A percentile compares a stretch with the other conserved stretches of the same genome.
phyloP scores from a whole-genome alignment of 2,329 filamentous ascomycete species.

The Paramyrothecium sp. region DNA sequence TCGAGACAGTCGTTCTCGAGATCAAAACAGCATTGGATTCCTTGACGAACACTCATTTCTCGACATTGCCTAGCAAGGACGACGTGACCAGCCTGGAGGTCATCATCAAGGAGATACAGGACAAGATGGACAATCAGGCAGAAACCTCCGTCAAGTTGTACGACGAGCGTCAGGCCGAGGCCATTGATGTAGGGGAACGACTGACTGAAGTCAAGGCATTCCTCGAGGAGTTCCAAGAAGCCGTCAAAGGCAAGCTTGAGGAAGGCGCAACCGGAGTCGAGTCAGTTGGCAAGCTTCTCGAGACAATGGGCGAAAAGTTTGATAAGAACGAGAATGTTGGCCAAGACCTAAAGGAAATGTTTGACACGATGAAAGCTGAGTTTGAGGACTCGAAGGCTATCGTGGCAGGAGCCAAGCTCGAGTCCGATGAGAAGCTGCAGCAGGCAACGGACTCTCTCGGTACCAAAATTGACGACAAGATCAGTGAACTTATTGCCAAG shows the following conservation, averaged over 20 bases:
- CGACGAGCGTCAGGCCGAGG: constrained; percentile 82
- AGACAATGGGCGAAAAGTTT: constrained; percentile 63
- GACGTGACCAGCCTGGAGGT: constrained; percentile 65
- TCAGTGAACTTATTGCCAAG: constrained; percentile 78
- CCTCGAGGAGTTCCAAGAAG: constrained; percentile 74
- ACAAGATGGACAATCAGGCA: constrained; percentile 64
- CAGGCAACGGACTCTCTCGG: constrained; percentile 53
- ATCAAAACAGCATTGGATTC: constrained; percentile 78
- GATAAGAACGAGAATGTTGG: constrained; percentile 55
- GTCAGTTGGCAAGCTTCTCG: constrained; percentile 67
- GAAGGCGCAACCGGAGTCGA: constrained; percentile 73
- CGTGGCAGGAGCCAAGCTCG: constrained; percentile 78
- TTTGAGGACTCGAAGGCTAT: constrained; percentile 83
- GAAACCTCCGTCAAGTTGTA: constrained; percentile 76
- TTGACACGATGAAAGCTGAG: constrained; percentile 75
- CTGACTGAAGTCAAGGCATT: constrained; percentile 77
- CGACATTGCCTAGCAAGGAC: constrained; percentile 70
- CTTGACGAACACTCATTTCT: constrained; percentile 68
- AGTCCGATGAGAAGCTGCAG: constrained; percentile 75
- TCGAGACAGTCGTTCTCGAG: constrained; percentile 80
- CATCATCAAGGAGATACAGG: constrained; percentile 70
- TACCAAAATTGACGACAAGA: constrained; percentile 60
- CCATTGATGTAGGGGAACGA: constrained; percentile 72
- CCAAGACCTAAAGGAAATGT: constrained; percentile 69
- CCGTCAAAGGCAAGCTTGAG: constrained; percentile 74